These are phyloP conservation scores for Didymella sp. DNA, from an alignment of 2,329 filamentous ascomycete species.

Conservation along the genomic window DNA sequence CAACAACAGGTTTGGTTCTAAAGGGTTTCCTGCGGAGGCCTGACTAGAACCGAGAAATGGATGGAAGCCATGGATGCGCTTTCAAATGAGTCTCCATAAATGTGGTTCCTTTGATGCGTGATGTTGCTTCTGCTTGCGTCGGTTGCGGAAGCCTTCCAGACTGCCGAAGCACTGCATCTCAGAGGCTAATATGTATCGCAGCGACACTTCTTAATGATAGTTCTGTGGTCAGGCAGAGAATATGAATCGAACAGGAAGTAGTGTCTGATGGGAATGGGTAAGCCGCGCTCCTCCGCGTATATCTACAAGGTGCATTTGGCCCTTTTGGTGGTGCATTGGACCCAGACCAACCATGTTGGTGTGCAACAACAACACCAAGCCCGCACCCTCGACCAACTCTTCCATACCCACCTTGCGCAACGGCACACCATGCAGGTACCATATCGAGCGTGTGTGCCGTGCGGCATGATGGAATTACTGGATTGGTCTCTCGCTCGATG, in stretches of 20 bases:
- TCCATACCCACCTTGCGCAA: background rate
- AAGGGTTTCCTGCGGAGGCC: background rate
- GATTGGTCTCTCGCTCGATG: background rate
- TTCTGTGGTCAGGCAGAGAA: background rate
- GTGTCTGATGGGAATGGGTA: background rate
- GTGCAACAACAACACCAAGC: background rate
- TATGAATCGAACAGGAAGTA: background rate
- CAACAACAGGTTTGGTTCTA: background rate
- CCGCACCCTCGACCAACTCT: background rate
- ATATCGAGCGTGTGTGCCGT: background rate
- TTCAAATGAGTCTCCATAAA: conserved; percentile 7
- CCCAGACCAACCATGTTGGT: background rate
- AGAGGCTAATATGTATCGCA: background rate
- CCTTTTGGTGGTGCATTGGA: background rate
- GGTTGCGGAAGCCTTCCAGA: conserved; percentile 2
- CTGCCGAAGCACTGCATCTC: background rate
- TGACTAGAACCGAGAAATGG: background rate
- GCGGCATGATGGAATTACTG: background rate
- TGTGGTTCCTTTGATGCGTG: background rate
- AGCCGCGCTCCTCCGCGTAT: background rate
- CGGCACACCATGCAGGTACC: background rate
- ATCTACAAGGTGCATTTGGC: background rate
- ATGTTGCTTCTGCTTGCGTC: background rate
- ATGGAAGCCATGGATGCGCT: conserved; percentile 7
- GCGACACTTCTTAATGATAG: background rate